These are phyloP conservation scores for Opeltia flavorubescens DNA, from an alignment of 495 filamentous ascomycete species.

Conservation along the genomic window DNA sequence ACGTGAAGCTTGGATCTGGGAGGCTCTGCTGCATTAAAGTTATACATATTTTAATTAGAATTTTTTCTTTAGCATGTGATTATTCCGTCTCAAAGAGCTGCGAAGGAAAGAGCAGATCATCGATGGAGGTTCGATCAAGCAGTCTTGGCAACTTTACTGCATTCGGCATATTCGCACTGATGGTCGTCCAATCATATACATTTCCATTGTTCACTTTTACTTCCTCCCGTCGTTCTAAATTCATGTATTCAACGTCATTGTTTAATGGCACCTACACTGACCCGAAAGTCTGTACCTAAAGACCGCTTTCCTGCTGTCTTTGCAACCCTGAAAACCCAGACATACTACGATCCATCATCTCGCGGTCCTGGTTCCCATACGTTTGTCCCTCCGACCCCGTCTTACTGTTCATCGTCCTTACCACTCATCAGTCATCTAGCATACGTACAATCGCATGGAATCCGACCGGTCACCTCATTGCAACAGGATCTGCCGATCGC, in stretches of 20 bases:
- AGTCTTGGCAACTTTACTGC: too few relatives aligned
- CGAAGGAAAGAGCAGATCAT: too few relatives aligned
- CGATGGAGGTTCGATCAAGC: too few relatives aligned
- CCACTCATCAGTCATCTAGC: conserved; percentile 17
- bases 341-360: conserved; percentile 44
- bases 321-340: conserved; percentile 41
- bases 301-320: conserved; percentile 49
- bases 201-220: conserved; percentile 7
- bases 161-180: too few relatives aligned
- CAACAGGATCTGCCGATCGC: conserved; percentile 69
- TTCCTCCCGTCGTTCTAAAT: conserved; percentile 9
- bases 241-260: too few relatives aligned
- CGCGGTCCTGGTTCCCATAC: conserved; percentile 37
- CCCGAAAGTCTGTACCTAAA: conserved; percentile 42
- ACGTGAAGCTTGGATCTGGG: conserved; percentile 62
- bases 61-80: too few relatives aligned
- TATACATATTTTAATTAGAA: conserved; percentile 33
- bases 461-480: conserved; percentile 69
- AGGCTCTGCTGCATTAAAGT: conserved; percentile 38
- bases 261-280: conserved; percentile 38
- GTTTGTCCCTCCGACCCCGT: conserved; percentile 22
- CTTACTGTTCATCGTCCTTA: neutral
- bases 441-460: conserved; percentile 80
- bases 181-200: too few relatives aligned
- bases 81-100: too few relatives aligned